Evolutionary conservation across 768 basidiomycete genomes (phyloP).

Genomic region (Suillus tomentosus): DNA sequence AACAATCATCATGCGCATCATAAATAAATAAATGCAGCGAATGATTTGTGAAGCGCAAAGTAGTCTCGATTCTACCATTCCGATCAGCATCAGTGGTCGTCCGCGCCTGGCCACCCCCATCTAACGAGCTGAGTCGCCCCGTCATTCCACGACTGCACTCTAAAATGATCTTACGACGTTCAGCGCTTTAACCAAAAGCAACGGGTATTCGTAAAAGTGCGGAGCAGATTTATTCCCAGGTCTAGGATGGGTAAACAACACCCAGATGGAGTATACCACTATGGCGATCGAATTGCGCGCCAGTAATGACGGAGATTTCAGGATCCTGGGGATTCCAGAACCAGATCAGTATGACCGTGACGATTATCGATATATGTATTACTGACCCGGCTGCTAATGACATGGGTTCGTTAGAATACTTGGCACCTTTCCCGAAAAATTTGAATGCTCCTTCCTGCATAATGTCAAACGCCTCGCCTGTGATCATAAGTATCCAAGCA

Average conservation of each 20-base stretch:
- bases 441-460: conserved; percentile 2
- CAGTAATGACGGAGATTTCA: background rate
- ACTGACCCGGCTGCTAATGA: conserved; percentile 1
- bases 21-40: too few species aligned
- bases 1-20: too few species aligned
- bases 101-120: too few species aligned
- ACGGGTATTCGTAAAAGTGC: background rate
- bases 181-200: background rate
- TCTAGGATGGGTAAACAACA: background rate
- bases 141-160: too few species aligned
- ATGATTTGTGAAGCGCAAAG: too few species aligned
- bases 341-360: background rate
- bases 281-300: background rate
- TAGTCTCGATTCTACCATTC: too few species aligned
- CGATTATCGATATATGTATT: background rate
- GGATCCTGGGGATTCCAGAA: conserved; percentile 2
- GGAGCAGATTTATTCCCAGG: background rate
- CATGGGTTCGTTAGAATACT: background rate
- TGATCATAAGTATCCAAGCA: background rate
- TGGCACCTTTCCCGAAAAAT: background rate
- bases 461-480: background rate
- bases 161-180: background rate
- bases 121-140: too few species aligned
- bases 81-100: too few species aligned
- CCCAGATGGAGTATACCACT: background rate